These are phyloP conservation scores for Toxoplasma gondii DNA, from an alignment of 169 alveolate species.

Conservation along the genomic window DNA sequence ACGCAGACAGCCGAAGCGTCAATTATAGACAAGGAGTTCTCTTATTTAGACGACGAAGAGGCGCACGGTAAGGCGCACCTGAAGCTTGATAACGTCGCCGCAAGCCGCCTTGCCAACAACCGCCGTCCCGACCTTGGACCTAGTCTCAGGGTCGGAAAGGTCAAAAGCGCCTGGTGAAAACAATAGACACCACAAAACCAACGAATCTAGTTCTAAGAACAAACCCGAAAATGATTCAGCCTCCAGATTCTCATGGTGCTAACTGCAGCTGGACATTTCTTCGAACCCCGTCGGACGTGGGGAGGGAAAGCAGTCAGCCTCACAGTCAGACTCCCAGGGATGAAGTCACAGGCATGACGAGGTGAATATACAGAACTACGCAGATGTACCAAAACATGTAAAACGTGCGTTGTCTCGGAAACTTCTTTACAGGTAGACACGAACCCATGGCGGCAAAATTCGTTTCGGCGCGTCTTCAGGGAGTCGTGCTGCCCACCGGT, in stretches of 20 bases:
- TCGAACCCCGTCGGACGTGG: neutral
- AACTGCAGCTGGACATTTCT: neutral
- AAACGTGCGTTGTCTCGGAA: no score
- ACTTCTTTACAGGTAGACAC: no score
- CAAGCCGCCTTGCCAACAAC: slow-evolving; percentile 99
- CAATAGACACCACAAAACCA: neutral
- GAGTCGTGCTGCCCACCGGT: no score
- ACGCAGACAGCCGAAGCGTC: no score
- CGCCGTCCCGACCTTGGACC: slow-evolving; percentile 88
- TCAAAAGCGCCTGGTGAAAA: slow-evolving; percentile 39
- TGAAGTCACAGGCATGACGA: no score
- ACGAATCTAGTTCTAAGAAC: neutral
- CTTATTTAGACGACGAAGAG: neutral
- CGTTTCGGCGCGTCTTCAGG: no score
- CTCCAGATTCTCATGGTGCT: neutral
- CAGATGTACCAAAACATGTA: no score
- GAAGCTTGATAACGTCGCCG: slow-evolving; percentile 98
- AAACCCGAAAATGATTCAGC: neutral
- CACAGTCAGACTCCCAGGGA: no score
- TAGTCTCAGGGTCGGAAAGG: slow-evolving; percentile 40
- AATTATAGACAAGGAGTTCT: no score
- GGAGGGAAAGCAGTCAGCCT: no score
- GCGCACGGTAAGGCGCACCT: slow-evolving; percentile 80
- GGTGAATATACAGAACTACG: no score
- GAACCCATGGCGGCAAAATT: no score